A percentile compares a stretch with the other conserved stretches of the same genome.
Conservation (phyloP, 345 rosid genomes). For the Murraya paniculata region DNA sequence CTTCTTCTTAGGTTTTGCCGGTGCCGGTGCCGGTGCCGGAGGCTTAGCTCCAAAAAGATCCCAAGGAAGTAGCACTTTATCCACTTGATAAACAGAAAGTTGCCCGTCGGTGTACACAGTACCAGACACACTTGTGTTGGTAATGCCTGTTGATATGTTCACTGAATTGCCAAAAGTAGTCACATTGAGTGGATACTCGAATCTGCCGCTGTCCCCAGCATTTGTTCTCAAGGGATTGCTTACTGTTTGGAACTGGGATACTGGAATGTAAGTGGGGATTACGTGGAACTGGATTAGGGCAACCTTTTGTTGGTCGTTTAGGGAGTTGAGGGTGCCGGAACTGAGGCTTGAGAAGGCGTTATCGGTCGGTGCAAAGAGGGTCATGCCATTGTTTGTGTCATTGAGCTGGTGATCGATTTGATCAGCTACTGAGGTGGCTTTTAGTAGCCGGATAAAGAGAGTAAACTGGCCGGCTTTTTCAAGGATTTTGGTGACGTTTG, state of each 20-base stretch:
- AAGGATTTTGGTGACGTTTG: slow-evolving; percentile 34
- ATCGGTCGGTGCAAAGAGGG: slow-evolving; percentile 37
- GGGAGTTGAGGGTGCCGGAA: slow-evolving; percentile 37
- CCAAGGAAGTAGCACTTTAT: slow-evolving; percentile 36
- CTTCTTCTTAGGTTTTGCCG: slow-evolving; percentile 34
- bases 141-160: slow-evolving; percentile 43
- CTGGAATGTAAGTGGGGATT: slow-evolving; percentile 27
- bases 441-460: slow-evolving; percentile 31
- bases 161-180: slow-evolving; percentile 33
- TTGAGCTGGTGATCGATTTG: slow-evolving; percentile 37
- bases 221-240: slow-evolving; percentile 45
- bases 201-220: slow-evolving; percentile 31
- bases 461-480: slow-evolving; percentile 38
- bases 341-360: slow-evolving; percentile 34
- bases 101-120: slow-evolving; percentile 34
- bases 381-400: slow-evolving; percentile 37
- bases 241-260: slow-evolving; percentile 40
- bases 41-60: slow-evolving; percentile 42
- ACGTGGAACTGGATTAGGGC: slow-evolving; percentile 40
- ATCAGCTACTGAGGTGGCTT: slow-evolving; percentile 25
- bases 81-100: slow-evolving; percentile 24
- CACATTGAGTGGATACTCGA: slow-evolving; percentile 31
- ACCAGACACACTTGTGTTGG: slow-evolving; percentile 38
- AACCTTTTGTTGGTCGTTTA: slow-evolving; percentile 31
- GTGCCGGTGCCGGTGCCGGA: slow-evolving; percentile 47